Base-by-base conservation (phyloP, 768 basidiomycete genomes). In the Coprinopsis marcescibilis region DNA sequence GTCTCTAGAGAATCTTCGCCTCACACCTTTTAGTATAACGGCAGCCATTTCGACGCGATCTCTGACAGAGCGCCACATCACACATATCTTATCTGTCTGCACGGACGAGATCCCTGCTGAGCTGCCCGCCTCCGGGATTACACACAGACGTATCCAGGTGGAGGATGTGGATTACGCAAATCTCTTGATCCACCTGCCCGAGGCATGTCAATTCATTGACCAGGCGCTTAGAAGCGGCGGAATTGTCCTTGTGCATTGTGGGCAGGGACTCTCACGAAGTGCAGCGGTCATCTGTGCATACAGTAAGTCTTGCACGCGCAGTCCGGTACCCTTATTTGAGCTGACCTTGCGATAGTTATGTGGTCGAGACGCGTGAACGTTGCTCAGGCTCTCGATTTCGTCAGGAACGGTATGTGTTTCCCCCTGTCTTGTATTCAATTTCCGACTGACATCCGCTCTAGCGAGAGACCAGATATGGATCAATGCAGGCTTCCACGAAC, bases 31-130 rank as follows among this genome's bases (percentile, higher is more conserved):
- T 58, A 88, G 86, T 58, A 71, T 87, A 56, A 69, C 75, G 55
- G 82, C 85, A 42, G 85, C 86, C 24, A 74, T 74, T 53, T 85
- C 85, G 27, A 76, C 84, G 20, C 77, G 84, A 59, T 77, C 81
- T 45, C 70, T 88, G 63, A 72, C 78, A 41, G 85, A 88, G 62
- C 80, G 81, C 54, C 77, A 78, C 50, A 83, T 90, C 51, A 86
- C 85, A 4, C 88, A 90, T 64, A 80, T 89, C 42, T 61, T 90
- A 14, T 89, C 86, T 37, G 85, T 88, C 45, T 89, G 88, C 57
- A 62, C 67, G 27, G 88, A 90, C 45, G 70, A 72, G 4, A 84
- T 86, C 41, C 83, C 84, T 35, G 78, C 82, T 38, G 85, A 87
- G 53, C 61, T 77, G 21, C 81, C 83, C 19, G 77, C 80, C 57